phyloP scores from a whole-genome alignment of 345 rosid species.

The Camelina laxa region DNA sequence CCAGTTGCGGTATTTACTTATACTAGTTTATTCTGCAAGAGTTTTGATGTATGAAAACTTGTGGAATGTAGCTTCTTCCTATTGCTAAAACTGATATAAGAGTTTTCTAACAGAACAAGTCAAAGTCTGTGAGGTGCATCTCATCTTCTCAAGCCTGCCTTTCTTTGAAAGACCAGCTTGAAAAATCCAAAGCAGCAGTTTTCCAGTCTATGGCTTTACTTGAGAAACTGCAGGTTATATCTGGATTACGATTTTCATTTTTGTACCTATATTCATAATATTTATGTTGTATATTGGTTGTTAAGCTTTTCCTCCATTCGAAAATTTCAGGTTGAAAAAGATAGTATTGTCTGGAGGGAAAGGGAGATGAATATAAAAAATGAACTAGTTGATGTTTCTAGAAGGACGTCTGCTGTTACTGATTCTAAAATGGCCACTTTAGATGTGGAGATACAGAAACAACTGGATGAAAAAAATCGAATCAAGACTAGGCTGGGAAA shows the following conservation, averaged over 20 bases:
- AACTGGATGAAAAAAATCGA: slow-evolving; percentile 59
- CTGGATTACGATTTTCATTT: slow-evolving; percentile 62
- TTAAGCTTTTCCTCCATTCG: slow-evolving; percentile 41
- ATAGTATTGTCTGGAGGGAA: slow-evolving; percentile 83
- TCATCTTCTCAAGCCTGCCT: slow-evolving; percentile 70
- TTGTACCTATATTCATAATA: slow-evolving; percentile 14
- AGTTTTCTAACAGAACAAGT: slow-evolving; percentile 57
- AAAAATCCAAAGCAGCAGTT: slow-evolving; percentile 74
- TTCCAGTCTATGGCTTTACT: slow-evolving; percentile 65
- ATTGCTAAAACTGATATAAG: slow-evolving; percentile 26
- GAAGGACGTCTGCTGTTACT: slow-evolving; percentile 68
- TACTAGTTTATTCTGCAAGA: slow-evolving; percentile 2
- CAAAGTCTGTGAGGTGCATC: slow-evolving; percentile 70
- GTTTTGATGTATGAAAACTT: slow-evolving; percentile 32
- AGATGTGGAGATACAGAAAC: slow-evolving; percentile 67
- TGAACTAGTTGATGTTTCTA: slow-evolving; percentile 75
- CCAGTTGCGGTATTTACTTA: slow-evolving; percentile 17
- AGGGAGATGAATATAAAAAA: slow-evolving; percentile 71
- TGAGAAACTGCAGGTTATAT: slow-evolving; percentile 96
- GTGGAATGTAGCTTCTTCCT: slow-evolving; percentile 32
- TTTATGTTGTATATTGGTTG: slow-evolving; percentile 35
- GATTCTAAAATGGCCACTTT: slow-evolving; percentile 72
- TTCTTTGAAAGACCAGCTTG: slow-evolving; percentile 71
- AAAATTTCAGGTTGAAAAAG: slow-evolving; percentile 81
- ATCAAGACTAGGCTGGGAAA: slow-evolving; percentile 70